Conservation (phyloP, 2,329 filamentous ascomycete genomes). For the Aspergillus candidus region DNA sequence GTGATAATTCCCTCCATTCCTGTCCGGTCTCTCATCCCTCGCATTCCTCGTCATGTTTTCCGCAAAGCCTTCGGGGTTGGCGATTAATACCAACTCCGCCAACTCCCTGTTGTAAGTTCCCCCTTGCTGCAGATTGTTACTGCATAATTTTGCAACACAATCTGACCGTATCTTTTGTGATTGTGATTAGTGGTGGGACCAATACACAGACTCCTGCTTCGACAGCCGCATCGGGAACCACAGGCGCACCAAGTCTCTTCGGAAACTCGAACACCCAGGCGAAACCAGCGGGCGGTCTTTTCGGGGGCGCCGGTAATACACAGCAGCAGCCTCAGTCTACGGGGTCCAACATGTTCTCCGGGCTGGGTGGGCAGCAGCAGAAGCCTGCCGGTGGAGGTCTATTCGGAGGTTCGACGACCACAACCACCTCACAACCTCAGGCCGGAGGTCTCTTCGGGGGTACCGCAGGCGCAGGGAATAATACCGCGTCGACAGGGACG, state of each 20-base stretch:
- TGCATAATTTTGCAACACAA: no score
- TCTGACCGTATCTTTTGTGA: background rate
- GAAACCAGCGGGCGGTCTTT: constrained; percentile 29
- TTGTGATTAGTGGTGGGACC: constrained; percentile 20
- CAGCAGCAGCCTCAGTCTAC: constrained; percentile 24
- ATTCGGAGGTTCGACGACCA: constrained; percentile 23
- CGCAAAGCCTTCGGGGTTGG: constrained; percentile 37
- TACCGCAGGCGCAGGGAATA: constrained; percentile 12
- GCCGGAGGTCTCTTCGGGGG: constrained; percentile 21
- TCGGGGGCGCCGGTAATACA: constrained; percentile 22
- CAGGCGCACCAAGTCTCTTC: constrained; percentile 26
- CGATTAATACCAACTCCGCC: constrained; percentile 48
- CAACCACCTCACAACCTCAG: constrained; percentile 28
- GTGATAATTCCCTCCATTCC: background rate
- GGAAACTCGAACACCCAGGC: constrained; percentile 23
- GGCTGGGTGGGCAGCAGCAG: constrained; percentile 25
- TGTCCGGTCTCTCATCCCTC: background rate
- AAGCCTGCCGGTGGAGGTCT: constrained; percentile 22
- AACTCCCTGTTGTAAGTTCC: constrained; percentile 45
- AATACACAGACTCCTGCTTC: constrained; percentile 25
- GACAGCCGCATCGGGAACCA: constrained; percentile 22
- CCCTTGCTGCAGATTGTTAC: background rate
- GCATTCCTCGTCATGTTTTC: constrained; percentile 26
- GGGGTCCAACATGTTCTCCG: constrained; percentile 30
- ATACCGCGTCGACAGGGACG: constrained; percentile 18